These are phyloP conservation scores for Pilobolus umbonatus DNA, from an alignment of 192 early-diverging fungal genomes.

Conservation along the genomic window DNA sequence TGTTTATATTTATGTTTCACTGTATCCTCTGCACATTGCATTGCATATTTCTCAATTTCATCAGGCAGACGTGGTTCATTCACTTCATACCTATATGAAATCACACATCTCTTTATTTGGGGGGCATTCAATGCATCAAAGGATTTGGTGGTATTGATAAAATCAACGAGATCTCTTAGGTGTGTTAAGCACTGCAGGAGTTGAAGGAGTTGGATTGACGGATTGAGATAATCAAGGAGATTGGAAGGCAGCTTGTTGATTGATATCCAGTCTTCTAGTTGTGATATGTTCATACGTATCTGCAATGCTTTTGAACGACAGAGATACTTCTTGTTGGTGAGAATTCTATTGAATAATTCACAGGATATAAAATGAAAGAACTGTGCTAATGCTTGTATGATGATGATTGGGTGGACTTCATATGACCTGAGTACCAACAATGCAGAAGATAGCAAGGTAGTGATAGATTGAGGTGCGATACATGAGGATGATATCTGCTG, in stretches of 20 bases:
- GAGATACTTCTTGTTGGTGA: slow-evolving; percentile 69
- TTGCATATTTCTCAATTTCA: slow-evolving; percentile 76
- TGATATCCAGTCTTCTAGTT: slow-evolving; percentile 83
- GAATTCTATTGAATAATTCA: slow-evolving; percentile 83
- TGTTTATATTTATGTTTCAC: slow-evolving; percentile 17
- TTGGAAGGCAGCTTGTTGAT: slow-evolving; percentile 40
- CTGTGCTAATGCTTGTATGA: slow-evolving; percentile 69
- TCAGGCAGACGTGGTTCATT: slow-evolving; percentile 66
- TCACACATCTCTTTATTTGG: slow-evolving; percentile 71
- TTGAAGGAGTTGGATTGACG: slow-evolving; percentile 78
- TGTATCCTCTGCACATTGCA: slow-evolving; percentile 68
- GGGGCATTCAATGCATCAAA: slow-evolving; percentile 61
- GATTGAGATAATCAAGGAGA: slow-evolving; percentile 50
- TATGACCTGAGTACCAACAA: slow-evolving; percentile 66
- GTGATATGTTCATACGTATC: slow-evolving; percentile 77
- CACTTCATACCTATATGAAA: slow-evolving; percentile 87
- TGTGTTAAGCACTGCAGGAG: slow-evolving; percentile 76
- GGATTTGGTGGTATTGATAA: slow-evolving; percentile 67
- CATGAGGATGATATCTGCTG: not conserved
- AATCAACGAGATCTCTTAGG: slow-evolving; percentile 65
- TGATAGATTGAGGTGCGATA: slow-evolving; percentile 68
- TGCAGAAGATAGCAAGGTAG: slow-evolving; percentile 64
- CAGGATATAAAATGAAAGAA: slow-evolving; percentile 74
- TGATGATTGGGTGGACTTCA: slow-evolving; percentile 71
- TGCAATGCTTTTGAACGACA: slow-evolving; percentile 79